A percentile compares a stretch with the other conserved stretches of the same genome.
These are phyloP conservation scores for Neofusicoccum umdonicola DNA, from an alignment of 2,329 filamentous ascomycete genomes.

Conservation along the genomic window DNA sequence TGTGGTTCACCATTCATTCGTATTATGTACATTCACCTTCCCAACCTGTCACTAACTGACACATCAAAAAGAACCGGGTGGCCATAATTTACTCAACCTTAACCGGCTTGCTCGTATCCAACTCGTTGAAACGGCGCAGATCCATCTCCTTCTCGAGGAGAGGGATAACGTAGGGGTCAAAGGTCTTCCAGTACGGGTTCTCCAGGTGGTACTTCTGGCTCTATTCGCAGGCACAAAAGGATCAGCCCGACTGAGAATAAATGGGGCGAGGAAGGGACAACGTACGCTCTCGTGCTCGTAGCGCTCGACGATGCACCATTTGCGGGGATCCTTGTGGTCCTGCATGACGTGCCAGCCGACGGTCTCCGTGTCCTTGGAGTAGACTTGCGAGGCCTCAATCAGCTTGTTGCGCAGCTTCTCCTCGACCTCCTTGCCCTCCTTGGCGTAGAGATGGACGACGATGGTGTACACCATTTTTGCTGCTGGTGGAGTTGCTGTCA, in stretches of 20 bases:
- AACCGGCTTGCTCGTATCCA: slow-evolving; percentile 50
- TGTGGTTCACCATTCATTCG: too few species aligned
- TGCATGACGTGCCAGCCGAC: slow-evolving; percentile 76
- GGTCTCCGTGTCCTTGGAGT: slow-evolving; percentile 69
- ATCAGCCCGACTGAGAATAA: background rate
- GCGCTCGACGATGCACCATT: slow-evolving; percentile 74
- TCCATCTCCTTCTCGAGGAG: slow-evolving; percentile 69
- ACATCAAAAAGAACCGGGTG: too few species aligned
- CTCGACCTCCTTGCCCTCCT: slow-evolving; percentile 62
- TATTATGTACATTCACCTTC: too few species aligned
- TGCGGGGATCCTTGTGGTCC: slow-evolving; percentile 63
- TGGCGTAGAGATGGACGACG: slow-evolving; percentile 68
- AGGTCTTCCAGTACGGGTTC: slow-evolving; percentile 74
- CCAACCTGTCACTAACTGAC: too few species aligned
- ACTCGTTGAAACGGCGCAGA: slow-evolving; percentile 64
- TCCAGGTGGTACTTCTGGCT: slow-evolving; percentile 46
- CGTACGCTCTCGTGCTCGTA: slow-evolving; percentile 65
- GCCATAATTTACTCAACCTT: slow-evolving; percentile 4
- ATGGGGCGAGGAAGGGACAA: slow-evolving; percentile 17
- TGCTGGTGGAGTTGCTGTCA: background rate
- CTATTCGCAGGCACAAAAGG: slow-evolving; percentile 20
- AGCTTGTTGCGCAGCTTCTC: slow-evolving; percentile 69
- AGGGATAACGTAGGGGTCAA: slow-evolving; percentile 70
- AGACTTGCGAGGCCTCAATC: slow-evolving; percentile 70
- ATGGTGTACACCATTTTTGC: slow-evolving; percentile 65